Conservation (phyloP, 306 rosid species). For the Astragalus glycyphyllos region DNA sequence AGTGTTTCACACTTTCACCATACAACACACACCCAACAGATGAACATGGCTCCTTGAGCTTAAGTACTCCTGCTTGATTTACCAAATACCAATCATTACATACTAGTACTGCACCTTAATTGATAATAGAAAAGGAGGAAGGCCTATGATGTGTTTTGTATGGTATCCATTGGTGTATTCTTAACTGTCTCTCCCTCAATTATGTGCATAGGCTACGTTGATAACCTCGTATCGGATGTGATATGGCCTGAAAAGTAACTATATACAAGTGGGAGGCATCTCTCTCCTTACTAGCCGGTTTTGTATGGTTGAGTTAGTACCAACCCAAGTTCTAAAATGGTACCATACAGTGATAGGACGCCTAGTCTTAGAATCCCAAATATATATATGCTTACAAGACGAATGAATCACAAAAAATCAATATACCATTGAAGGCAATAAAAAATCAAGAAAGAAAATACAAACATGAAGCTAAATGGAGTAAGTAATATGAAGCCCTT, state of each 20-base stretch:
- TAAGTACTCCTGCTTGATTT: not conserved
- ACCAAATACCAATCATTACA: not conserved
- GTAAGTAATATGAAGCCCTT: conserved; percentile 5
- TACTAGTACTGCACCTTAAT: conserved; percentile 3
- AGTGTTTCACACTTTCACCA: not conserved
- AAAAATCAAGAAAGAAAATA: not conserved
- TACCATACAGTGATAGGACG: too few species aligned
- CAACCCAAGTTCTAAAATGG: too few species aligned
- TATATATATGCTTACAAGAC: conserved; percentile 3
- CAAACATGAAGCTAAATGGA: conserved; percentile 12
- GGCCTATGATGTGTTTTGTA: not conserved
- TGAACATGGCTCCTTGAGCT: not conserved
- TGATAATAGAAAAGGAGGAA: conserved; percentile 1
- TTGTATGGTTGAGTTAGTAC: too few species aligned
- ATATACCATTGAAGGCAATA: conserved; percentile 14
- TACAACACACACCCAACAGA: not conserved
- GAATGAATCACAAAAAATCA: conserved; percentile 8
- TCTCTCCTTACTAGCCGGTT: too few species aligned
- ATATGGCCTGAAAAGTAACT: too few species aligned
- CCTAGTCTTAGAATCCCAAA: not conserved
- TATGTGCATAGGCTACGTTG: not conserved
- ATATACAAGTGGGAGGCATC: too few species aligned
- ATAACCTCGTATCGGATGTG: too few species aligned
- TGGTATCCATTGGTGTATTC: not conserved
- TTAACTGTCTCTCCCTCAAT: not conserved